A percentile compares a stretch with the other conserved stretches of the same genome.
Conservation (phyloP, 345 rosid genomes). For the Aquilaria sinensis region DNA sequence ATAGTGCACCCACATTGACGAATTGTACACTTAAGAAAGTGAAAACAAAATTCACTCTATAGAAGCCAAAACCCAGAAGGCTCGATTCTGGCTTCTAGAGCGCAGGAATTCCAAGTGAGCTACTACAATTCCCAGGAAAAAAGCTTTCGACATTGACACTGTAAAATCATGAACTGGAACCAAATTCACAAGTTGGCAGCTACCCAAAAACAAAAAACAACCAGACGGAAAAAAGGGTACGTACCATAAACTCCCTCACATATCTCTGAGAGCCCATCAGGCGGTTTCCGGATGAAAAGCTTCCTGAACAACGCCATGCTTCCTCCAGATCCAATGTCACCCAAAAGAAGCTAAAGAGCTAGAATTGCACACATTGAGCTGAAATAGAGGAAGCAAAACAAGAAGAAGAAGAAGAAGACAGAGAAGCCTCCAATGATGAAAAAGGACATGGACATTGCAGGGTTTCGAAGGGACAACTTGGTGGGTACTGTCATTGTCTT, state of each 20-base stretch:
- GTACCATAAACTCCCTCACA: conserved; percentile 69
- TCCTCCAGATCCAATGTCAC: conserved; percentile 16
- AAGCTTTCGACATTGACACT: not conserved
- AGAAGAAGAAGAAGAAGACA: conserved; percentile 14
- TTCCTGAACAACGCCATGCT: conserved; percentile 63
- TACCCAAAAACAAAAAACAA: conserved; percentile 2
- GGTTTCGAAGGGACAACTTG: conserved; percentile 44
- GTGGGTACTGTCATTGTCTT: conserved; percentile 37
- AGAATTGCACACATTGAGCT: conserved; percentile 20
- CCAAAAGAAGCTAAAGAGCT: conserved; percentile 1
- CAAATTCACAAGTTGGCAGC: not conserved
- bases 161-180: not conserved
- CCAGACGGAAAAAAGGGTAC: conserved; percentile 7
- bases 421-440: conserved; percentile 14
- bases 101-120: no score
- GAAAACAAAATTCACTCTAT: not conserved
- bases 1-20: no score
- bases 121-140: not conserved
- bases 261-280: conserved; percentile 68
- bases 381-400: conserved; percentile 14
- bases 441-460: conserved; percentile 34
- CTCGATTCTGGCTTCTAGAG: no score
- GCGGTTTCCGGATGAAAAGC: conserved; percentile 61
- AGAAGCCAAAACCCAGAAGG: not conserved
- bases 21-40: not conserved